Base-by-base conservation (phyloP, 345 rosid genomes). In the Populus deltoides region DNA sequence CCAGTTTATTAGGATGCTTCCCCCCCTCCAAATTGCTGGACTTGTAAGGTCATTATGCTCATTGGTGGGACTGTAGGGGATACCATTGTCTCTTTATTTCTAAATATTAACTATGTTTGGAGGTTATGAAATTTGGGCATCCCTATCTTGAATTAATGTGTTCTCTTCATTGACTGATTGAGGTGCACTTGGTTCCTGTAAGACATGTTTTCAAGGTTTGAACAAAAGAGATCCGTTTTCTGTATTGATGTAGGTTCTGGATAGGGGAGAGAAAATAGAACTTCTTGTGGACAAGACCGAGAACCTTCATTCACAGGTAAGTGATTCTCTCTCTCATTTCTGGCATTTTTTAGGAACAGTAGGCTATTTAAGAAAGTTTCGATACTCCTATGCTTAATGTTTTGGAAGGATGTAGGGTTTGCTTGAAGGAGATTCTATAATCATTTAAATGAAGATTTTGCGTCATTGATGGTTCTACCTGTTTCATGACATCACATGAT, bases 191-290 rank as follows among this genome's bases (percentile, higher is more conserved):
- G 22, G 15, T 68, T 35, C 71, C 29, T 36, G 49, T 22, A 18
- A 18, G 9, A 31, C 2, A 6, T 68, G 70, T 66, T 4, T 33
- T 3, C 10, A 12, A 35, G 45, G 11, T 38, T 35, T 68, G 41
- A 31, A 20, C 16, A 22, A 41, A 38, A n/a, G 35, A 53, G 24
- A 6, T 31, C 31, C 0, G 36, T 74, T 76, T 45, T 45, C 70
- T 68, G 9, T 27, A 4, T 13, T 51, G 18, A 70, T 78, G 59
- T 35, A 83, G 88, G 88, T 86, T 45, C 79, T 83, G 76, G 88
- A 86, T 70, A 75, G 88, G 63, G 88, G 88, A 49, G 85, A 86
- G 67, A 86, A 86, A 75, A 86, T 86, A 74, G 88, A 86, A 75
- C 81, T 86, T 12, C 80, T 86, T 33, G 86, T 86, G 77, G 88